Percentiles rank a stretch among this genome's conserved stretches.
Evolutionary conservation across 2,329 filamentous ascomycete genomes (phyloP).

Genomic region (Calonectria leucothoes): DNA sequence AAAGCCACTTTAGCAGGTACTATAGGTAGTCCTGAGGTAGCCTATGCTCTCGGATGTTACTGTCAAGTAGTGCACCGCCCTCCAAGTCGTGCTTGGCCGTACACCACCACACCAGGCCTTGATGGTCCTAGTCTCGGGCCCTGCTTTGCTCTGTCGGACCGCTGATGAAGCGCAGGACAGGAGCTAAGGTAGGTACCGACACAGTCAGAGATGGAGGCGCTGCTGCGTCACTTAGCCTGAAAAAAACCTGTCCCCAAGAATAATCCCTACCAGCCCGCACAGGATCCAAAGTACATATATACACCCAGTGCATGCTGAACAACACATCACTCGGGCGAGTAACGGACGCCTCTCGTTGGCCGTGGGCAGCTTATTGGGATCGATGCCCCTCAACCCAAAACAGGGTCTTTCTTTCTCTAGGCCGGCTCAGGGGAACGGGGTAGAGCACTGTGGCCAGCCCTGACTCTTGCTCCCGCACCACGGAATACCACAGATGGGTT

Average conservation of each 20-base stretch:
- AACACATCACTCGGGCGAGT: constrained; percentile 17
- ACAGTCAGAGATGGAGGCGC: constrained; percentile 6
- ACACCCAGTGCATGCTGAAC: constrained; percentile 3
- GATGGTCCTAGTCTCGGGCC: not conserved
- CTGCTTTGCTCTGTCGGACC: not conserved
- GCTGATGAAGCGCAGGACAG: not conserved
- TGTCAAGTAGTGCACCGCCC: not conserved
- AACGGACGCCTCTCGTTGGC: constrained; percentile 14
- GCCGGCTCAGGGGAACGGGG: constrained; percentile 14
- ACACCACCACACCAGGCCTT: not conserved
- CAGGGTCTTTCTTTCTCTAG: not conserved
- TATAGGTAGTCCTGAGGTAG: not conserved
- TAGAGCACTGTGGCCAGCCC: not conserved
- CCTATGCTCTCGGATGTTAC: not conserved
- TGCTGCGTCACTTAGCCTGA: not conserved
- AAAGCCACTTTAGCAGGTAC: not conserved
- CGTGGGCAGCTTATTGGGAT: constrained; percentile 18
- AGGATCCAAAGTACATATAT: constrained; percentile 10
- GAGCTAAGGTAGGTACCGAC: constrained; percentile 8
- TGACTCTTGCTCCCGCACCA: constrained; percentile 2
- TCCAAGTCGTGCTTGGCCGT: not conserved
- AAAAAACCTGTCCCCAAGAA: not conserved
- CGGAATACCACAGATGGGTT: not conserved
- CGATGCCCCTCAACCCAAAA: constrained; percentile 10
- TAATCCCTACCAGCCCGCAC: not conserved